phyloP scores from a whole-genome alignment of 116 monocot genomes.

The Trichopus zeylanicus region DNA sequence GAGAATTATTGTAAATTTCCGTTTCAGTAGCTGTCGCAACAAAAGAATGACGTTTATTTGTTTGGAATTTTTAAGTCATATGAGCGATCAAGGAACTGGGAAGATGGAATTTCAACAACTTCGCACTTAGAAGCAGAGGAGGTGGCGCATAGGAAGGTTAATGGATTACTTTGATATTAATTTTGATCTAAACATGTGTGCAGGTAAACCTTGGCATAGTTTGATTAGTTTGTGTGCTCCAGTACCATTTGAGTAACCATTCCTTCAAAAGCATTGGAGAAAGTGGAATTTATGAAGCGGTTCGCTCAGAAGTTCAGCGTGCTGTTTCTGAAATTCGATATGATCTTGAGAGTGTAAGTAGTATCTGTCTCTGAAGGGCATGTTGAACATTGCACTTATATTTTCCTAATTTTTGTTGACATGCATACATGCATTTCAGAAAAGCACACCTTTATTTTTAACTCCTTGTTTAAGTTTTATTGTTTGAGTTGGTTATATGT shows the following conservation, averaged over 20 bases:
- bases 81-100: conserved; percentile 14
- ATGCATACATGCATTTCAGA: too few species aligned
- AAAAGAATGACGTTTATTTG: neutral
- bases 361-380: neutral
- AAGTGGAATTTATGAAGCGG: conserved; percentile 29
- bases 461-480: neutral
- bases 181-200: neutral
- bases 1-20: neutral
- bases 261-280: conserved; percentile 17
- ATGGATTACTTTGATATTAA: conserved; percentile 4
- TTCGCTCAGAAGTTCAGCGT: conserved; percentile 33
- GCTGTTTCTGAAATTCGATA: conserved; percentile 35
- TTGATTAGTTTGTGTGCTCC: neutral
- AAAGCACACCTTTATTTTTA: too few species aligned
- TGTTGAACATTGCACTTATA: neutral
- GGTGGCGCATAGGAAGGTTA: conserved; percentile 9
- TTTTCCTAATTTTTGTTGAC: neutral
- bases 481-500: neutral
- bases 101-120: conserved; percentile 24
- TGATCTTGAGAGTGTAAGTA: conserved; percentile 46
- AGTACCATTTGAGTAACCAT: conserved; percentile 19
- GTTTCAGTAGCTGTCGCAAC: neutral
- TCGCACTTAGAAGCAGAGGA: conserved; percentile 44
- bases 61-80: conserved; percentile 11
- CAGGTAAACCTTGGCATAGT: neutral